Percentiles rank a stretch among this genome's conserved stretches.
Evolutionary conservation across 2,329 filamentous ascomycete genomes (phyloP).

Genomic region (Botryotinia globosa): DNA sequence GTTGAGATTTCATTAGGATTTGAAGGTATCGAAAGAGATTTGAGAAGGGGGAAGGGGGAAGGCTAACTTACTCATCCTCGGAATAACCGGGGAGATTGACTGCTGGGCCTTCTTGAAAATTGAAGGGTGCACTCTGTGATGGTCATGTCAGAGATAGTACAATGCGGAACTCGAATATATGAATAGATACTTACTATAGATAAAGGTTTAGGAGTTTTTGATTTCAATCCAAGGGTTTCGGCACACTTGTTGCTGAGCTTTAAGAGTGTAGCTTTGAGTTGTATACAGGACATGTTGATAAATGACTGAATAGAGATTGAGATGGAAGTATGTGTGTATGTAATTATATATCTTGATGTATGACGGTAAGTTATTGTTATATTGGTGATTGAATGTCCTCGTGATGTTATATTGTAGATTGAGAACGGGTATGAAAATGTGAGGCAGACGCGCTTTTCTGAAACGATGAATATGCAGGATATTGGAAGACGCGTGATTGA

Average conservation of each 20-base stretch:
- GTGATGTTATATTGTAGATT: constrained; percentile 1
- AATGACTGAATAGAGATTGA: background rate
- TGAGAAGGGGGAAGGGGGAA: background rate
- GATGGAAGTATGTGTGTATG: constrained; percentile 14
- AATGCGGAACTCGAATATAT: too few species aligned
- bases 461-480: constrained; percentile 11
- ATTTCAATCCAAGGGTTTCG: constrained; percentile 24
- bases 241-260: constrained; percentile 26
- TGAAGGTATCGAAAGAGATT: background rate
- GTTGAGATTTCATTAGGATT: background rate
- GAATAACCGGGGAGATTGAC: constrained; percentile 53
- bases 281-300: constrained; percentile 24
- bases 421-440: background rate
- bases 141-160: constrained; percentile 29
- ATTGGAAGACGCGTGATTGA: constrained; percentile 25
- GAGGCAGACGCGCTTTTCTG: constrained; percentile 18
- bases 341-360: constrained; percentile 4
- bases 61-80: constrained; percentile 54
- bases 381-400: background rate
- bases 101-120: constrained; percentile 53
- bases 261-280: constrained; percentile 20
- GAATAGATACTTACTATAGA: constrained; percentile 24
- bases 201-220: constrained; percentile 24
- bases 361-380: background rate
- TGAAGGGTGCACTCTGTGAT: constrained; percentile 56